A percentile compares a stretch with the other conserved stretches of the same genome.
These are phyloP conservation scores for Bruguiera hainesii DNA, from an alignment of 441 rosid species.

Conservation along the genomic window DNA sequence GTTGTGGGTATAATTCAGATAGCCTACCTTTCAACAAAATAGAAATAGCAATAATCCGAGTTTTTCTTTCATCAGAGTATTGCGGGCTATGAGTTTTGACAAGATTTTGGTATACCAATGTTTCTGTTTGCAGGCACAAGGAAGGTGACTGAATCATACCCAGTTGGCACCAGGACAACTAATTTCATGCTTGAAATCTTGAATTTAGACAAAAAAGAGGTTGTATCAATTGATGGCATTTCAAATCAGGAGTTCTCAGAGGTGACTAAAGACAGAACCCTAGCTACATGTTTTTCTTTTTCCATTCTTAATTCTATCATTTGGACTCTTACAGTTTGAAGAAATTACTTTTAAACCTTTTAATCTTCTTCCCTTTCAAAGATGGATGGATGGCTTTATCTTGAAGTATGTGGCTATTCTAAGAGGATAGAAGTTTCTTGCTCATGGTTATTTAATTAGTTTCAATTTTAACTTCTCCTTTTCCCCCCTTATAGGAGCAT, in stretches of 20 bases:
- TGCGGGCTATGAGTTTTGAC: not conserved
- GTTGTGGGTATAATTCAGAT: conserved; percentile 67
- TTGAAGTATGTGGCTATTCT: not conserved
- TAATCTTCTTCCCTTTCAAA: not conserved
- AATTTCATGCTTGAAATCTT: conserved; percentile 69
- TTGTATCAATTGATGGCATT: conserved; percentile 63
- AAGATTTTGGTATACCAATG: conserved; percentile 4
- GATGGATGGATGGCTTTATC: not conserved
- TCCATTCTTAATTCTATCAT: not conserved
- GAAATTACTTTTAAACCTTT: not conserved
- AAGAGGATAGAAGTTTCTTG: not conserved
- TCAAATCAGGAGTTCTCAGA: conserved; percentile 90
- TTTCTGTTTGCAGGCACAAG: conserved; percentile 56
- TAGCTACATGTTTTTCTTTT: not conserved
- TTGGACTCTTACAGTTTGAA: not conserved
- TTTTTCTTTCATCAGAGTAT: conserved; percentile 5
- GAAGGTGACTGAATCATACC: conserved; percentile 59
- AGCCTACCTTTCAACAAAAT: conserved; percentile 18
- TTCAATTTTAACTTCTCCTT: not conserved
- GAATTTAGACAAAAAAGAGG: conserved; percentile 76
- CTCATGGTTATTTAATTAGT: not conserved
- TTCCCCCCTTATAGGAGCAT: not conserved
- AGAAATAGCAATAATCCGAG: conserved; percentile 11
- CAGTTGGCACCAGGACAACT: conserved; percentile 56
- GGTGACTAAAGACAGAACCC: conserved; percentile 43